A percentile compares a stretch with the other conserved stretches of the same genome.
Evolutionary conservation across 371 early-diverging fungal species (phyloP).

Genomic region (Mortierella sp.): DNA sequence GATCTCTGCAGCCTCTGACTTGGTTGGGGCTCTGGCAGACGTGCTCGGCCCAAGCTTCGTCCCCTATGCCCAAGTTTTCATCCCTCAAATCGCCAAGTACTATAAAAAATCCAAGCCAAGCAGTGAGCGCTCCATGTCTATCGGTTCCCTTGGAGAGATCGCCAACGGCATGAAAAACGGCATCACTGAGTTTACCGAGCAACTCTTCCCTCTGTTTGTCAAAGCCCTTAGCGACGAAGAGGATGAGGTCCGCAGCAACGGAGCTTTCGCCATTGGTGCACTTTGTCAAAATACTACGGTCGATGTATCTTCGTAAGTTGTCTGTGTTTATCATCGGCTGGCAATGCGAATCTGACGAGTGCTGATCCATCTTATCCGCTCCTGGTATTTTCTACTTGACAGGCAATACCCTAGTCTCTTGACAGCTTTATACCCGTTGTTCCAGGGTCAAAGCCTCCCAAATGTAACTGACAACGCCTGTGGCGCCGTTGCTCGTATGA

Average conservation of each 20-base stretch:
- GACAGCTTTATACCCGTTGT: constrained; percentile 79
- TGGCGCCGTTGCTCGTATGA: constrained; percentile 88
- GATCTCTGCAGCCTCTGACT: constrained; percentile 85
- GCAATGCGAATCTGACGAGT: not conserved
- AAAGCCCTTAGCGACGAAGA: constrained; percentile 82
- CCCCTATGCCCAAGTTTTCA: constrained; percentile 78
- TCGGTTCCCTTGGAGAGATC: constrained; percentile 90
- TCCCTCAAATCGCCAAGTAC: constrained; percentile 86
- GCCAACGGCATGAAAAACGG: constrained; percentile 79
- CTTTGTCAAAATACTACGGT: constrained; percentile 76
- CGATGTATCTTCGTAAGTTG: constrained; percentile 70
- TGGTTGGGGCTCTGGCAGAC: constrained; percentile 82
- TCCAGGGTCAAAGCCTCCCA: constrained; percentile 69
- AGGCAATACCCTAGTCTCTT: constrained; percentile 79
- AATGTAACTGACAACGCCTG: constrained; percentile 91
- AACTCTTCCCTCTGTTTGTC: constrained; percentile 72
- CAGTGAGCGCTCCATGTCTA: constrained; percentile 90
- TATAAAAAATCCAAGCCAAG: constrained; percentile 79
- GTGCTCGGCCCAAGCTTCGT: constrained; percentile 82
- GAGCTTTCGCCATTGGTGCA: constrained; percentile 86
- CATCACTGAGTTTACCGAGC: constrained; percentile 84
- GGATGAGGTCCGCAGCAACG: constrained; percentile 88
- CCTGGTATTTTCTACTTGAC: not conserved
- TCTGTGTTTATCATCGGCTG: not conserved
- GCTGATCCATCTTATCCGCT: not conserved